Evolutionary conservation across 1,284 basidiomycete species (phyloP).

Genomic region (Moesziomyces globuligerus): DNA sequence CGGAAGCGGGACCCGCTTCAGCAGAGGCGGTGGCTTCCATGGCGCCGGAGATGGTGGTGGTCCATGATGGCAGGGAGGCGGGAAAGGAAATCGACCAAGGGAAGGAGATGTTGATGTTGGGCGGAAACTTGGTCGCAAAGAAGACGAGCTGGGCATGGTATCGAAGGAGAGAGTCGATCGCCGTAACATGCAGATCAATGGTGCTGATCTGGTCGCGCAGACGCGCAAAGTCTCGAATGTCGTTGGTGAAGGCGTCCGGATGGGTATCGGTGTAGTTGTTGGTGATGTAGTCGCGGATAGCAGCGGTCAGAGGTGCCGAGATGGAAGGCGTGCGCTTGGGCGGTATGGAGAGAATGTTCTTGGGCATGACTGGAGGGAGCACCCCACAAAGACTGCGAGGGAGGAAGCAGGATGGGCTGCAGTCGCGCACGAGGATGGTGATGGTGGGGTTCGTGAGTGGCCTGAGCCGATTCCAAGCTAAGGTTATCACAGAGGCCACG

Average conservation of each 20-base stretch:
- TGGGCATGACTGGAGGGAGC: constrained; percentile 46
- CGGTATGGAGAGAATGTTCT: constrained; percentile 60
- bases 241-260: constrained; percentile 85
- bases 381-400: no score
- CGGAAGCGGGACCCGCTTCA: constrained; percentile 26
- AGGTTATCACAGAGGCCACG: no score
- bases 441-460: not conserved
- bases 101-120: constrained; percentile 69
- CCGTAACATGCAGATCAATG: constrained; percentile 72
- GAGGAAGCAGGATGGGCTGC: no score
- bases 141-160: constrained; percentile 89
- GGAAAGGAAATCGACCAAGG: constrained; percentile 58
- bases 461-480: no score
- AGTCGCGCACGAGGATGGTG: not conserved
- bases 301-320: constrained; percentile 49
- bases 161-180: constrained; percentile 63
- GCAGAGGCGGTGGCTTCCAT: constrained; percentile 44
- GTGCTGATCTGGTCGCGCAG: constrained; percentile 72
- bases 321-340: constrained; percentile 47
- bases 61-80: constrained; percentile 44
- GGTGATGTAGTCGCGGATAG: constrained; percentile 78
- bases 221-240: constrained; percentile 78
- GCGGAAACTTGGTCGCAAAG: constrained; percentile 78
- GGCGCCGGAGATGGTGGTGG: constrained; percentile 32
- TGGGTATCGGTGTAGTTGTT: constrained; percentile 78